Conservation (phyloP, 2,329 filamentous ascomycete species). For the Paramyrothecium sp. region DNA sequence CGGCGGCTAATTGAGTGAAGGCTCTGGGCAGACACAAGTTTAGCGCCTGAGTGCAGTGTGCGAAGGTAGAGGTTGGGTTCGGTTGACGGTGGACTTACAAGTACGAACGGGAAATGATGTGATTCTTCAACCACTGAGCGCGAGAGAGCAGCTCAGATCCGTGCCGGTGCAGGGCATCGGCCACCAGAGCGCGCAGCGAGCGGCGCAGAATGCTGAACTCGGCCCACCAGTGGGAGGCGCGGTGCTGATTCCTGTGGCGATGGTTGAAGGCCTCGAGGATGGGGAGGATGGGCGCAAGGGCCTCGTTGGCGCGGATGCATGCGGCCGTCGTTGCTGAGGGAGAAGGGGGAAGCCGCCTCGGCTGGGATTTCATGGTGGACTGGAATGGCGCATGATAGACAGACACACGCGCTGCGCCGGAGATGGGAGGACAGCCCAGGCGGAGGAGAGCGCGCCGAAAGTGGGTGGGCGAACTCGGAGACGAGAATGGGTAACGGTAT, state of each 20-base stretch:
- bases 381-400: not conserved
- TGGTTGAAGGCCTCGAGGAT: conserved; percentile 73
- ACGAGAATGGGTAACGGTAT: too few relatives aligned
- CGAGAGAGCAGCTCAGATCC: conserved; percentile 8
- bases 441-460: too few relatives aligned
- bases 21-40: conserved; percentile 34
- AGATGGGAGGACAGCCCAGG: not conserved
- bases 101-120: conserved; percentile 32
- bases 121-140: conserved; percentile 25
- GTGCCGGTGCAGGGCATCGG: conserved; percentile 12
- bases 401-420: not conserved
- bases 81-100: conserved; percentile 23
- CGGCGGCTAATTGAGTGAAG: conserved; percentile 69
- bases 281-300: conserved; percentile 39
- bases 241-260: conserved; percentile 91
- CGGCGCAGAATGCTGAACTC: conserved; percentile 72
- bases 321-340: conserved; percentile 5
- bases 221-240: conserved; percentile 75
- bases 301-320: conserved; percentile 12
- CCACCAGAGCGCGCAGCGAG: conserved; percentile 53
- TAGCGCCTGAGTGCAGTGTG: not conserved
- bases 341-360: conserved; percentile 10
- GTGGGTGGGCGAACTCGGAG: too few relatives aligned
- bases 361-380: conserved; percentile 1
- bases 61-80: not conserved